Evolutionary conservation across 768 basidiomycete genomes (phyloP), one percentile per base, ranked within the genome.

Genomic region (Hemileccinum impolitum): DNA sequence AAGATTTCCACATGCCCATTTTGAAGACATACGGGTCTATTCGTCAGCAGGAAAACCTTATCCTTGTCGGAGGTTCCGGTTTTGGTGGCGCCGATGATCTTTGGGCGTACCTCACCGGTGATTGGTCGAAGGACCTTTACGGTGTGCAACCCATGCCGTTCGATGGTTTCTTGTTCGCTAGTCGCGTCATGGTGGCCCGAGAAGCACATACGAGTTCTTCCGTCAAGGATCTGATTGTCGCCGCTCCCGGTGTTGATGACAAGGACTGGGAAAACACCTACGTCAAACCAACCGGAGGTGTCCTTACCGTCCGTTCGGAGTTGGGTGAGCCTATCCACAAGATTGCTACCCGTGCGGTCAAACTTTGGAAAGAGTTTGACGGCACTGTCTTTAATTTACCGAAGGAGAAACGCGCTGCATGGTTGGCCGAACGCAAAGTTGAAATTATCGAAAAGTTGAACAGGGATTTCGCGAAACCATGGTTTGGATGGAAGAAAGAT

Each of bases 271-370:
- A 98, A 66, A 90, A 87, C 30, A 97, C 96, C 0, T 98, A 98
- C 67, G 71, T 77, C 55, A 93, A 90, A 71, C 88, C 94, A 52
- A 96, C 94, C 6, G 96, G 95, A 49, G 95, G 96, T 31, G 87
- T 98, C 57, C 79, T 98, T 53, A 98, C 95, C 6, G 96, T 99
- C 53, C 89, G 87, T 57, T 98, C 95, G 4, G 96, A 99, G 75
- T 81, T 99, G 42, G 94, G 94, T 35, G 96, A 99, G 69, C 96
- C 96, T 11, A 98, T 98, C 59, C 96, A 99, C 76, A 99, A 99
- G 76, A 90, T 99, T 64, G 94, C 96, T 30, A 99, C 86, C 36
- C 89, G 96, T 41, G 96, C 81, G 31, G 91, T 99, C 69, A 97
- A 90, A 76, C 77, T 99, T 36, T 99, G 96, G 96, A 93, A 94